phyloP scores from a whole-genome alignment of 2,329 filamentous ascomycete species.

The Neocatenulostroma microsporum region DNA sequence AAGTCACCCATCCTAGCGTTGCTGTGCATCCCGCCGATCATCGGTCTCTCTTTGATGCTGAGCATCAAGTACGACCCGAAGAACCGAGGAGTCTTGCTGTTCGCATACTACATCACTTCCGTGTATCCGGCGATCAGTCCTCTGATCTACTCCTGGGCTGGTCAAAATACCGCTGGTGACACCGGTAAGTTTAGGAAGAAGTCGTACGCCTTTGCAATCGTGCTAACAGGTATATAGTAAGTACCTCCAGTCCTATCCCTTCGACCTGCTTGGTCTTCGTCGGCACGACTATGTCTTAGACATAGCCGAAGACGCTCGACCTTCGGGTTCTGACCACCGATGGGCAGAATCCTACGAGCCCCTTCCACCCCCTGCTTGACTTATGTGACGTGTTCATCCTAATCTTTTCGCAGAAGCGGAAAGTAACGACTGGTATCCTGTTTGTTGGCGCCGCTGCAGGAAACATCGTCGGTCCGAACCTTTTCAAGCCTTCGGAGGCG shows the following conservation, averaged over 20 bases:
- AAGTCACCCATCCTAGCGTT: conserved; percentile 50
- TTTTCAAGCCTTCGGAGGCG: conserved; percentile 55
- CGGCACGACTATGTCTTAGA: too few species aligned
- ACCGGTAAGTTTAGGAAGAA: too few species aligned
- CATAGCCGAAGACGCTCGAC: too few species aligned
- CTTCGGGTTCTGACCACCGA: too few species aligned
- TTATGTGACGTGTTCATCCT: too few species aligned
- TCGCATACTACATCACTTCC: conserved; percentile 53
- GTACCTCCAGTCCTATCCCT: too few species aligned
- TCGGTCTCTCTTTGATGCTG: conserved; percentile 49
- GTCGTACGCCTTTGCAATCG: too few species aligned
- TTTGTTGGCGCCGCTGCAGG: conserved; percentile 59
- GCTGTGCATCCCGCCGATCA: conserved; percentile 50
- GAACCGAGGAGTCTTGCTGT: conserved; percentile 46
- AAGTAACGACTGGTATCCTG: conserved; percentile 56
- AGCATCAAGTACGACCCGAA: conserved; percentile 38
- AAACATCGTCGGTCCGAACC: conserved; percentile 58
- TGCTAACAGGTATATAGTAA: too few species aligned
- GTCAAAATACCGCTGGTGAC: conserved; percentile 59
- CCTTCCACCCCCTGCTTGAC: too few species aligned
- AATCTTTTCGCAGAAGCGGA: too few species aligned
- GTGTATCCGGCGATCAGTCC: conserved; percentile 55
- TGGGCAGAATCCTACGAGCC: too few species aligned
- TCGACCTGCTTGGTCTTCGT: too few species aligned
- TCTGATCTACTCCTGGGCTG: conserved; percentile 54